Evolutionary conservation across 371 early-diverging fungal species (phyloP).

Genomic region (Syncephalastrum monosporum): DNA sequence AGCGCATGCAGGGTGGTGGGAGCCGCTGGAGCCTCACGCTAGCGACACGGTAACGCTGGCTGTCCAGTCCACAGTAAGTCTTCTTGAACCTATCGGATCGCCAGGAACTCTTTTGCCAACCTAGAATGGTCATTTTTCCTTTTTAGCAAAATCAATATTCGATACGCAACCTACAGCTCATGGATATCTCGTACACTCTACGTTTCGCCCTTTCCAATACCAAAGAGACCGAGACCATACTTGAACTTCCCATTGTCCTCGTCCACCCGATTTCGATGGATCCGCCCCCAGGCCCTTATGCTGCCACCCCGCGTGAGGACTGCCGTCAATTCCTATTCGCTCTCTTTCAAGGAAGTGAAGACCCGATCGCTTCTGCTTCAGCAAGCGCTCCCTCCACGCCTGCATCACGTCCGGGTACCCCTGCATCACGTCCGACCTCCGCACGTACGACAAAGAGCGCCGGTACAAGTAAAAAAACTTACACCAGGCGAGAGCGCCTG

Average conservation of each 20-base stretch:
- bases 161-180: constrained; percentile 13
- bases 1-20: constrained; percentile 27
- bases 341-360: too few species aligned
- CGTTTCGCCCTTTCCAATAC: not conserved
- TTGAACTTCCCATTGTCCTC: constrained; percentile 27
- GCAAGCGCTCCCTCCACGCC: too few species aligned
- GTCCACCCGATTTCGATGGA: constrained; percentile 37
- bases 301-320: too few species aligned
- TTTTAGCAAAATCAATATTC: constrained; percentile 20
- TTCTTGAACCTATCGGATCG: not conserved
- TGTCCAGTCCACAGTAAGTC: constrained; percentile 29
- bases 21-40: constrained; percentile 17
- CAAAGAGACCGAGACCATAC: constrained; percentile 12
- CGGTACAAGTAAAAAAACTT: too few species aligned
- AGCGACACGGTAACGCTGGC: constrained; percentile 22
- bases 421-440: too few species aligned
- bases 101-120: not conserved
- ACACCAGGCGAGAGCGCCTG: too few species aligned
- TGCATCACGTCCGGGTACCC: too few species aligned
- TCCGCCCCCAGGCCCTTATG: constrained; percentile 28
- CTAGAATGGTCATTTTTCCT: not conserved
- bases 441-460: too few species aligned
- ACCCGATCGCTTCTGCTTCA: too few species aligned
- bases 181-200: not conserved
- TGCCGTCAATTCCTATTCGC: too few species aligned